A percentile compares a stretch with the other conserved stretches of the same genome.
Conservation (phyloP, 257 asterid species). For the Jasminum sambac region DNA sequence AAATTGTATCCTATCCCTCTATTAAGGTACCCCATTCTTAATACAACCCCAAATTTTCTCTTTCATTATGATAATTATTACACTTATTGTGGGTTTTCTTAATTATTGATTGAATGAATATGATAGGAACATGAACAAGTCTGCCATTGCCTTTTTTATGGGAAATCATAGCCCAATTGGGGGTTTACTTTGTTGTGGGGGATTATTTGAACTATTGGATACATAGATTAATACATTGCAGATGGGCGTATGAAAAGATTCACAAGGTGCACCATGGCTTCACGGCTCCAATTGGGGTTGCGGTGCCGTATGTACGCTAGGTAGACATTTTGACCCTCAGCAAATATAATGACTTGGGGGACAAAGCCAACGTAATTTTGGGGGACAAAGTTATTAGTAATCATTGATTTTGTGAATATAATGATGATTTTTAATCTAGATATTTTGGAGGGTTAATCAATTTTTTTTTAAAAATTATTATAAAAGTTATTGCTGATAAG, state of each 20-base stretch:
- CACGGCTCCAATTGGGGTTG: constrained; percentile 91
- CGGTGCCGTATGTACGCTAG: constrained; percentile 98
- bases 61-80: neutral
- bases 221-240: constrained; percentile 84
- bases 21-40: constrained; percentile 45
- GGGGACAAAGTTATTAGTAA: too few species aligned
- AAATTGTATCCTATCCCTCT: constrained; percentile 81
- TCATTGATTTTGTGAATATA: too few species aligned
- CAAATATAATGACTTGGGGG: too few species aligned
- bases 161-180: constrained; percentile 73
- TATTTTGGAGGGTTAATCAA: too few species aligned
- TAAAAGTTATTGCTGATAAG: too few species aligned
- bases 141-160: constrained; percentile 86
- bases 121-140: constrained; percentile 81
- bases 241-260: constrained; percentile 96
- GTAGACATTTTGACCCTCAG: constrained; percentile 93
- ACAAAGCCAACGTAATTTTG: too few species aligned
- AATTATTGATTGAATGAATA: constrained; percentile 29
- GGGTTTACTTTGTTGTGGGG: constrained; percentile 77
- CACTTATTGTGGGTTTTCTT: constrained; percentile 22
- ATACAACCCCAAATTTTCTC: constrained; percentile 5
- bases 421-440: too few species aligned
- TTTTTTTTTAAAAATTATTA: too few species aligned
- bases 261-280: constrained; percentile 97
- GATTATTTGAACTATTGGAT: constrained; percentile 95